These are phyloP conservation scores for Boletus tomentosulus DNA, from an alignment of 768 basidiomycete genomes.

Conservation along the genomic window DNA sequence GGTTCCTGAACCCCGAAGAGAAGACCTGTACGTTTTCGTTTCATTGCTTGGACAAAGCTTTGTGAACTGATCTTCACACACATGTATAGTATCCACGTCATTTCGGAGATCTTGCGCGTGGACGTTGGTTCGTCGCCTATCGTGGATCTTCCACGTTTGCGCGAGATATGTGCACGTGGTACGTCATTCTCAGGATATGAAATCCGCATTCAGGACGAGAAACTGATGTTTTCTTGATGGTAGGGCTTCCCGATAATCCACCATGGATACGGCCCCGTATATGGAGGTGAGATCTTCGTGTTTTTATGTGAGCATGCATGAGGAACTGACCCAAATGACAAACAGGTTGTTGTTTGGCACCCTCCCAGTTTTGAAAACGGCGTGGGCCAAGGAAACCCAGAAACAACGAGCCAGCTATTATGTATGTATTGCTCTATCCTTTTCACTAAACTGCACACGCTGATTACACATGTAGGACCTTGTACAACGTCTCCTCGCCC, in stretches of 20 bases:
- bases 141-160: constrained; percentile 55
- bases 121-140: constrained; percentile 38
- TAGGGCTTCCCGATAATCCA: constrained; percentile 73
- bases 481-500: constrained; percentile 57
- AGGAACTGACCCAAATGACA: constrained; percentile 3
- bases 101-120: constrained; percentile 59
- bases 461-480: constrained; percentile 49
- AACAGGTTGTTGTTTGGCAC: constrained; percentile 60
- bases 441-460: neutral
- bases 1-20: too few species aligned
- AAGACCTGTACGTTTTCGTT: constrained; percentile 51
- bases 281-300: constrained; percentile 58
- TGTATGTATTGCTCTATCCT: constrained; percentile 38
- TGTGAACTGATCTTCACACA: constrained; percentile 2
- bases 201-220: neutral
- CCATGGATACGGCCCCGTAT: constrained; percentile 70
- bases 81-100: constrained; percentile 41
- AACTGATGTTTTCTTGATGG: constrained; percentile 2
- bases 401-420: constrained; percentile 72
- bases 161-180: constrained; percentile 61
- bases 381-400: constrained; percentile 53
- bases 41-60: neutral
- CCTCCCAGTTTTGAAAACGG: constrained; percentile 51
- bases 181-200: constrained; percentile 16
- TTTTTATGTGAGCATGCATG: neutral